Evolutionary conservation across 768 basidiomycete species (phyloP).

Genomic region (Paxillus ammoniavirescens): DNA sequence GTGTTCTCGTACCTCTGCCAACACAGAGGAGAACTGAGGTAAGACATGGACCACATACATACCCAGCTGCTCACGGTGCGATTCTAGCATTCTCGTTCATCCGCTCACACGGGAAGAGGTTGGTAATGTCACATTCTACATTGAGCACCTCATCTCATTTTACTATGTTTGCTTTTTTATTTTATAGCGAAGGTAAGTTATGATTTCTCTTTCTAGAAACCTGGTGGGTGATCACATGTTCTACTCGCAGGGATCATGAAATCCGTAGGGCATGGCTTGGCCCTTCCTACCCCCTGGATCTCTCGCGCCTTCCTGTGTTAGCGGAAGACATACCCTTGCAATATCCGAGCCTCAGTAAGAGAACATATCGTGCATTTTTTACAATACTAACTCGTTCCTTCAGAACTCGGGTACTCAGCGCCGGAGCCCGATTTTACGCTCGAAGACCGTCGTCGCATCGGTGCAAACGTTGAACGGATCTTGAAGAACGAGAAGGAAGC

Average conservation of each 20-base stretch:
- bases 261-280: slow-evolving; percentile 74
- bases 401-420: slow-evolving; percentile 73
- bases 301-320: slow-evolving; percentile 51
- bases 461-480: slow-evolving; percentile 58
- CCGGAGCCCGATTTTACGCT: slow-evolving; percentile 45
- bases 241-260: slow-evolving; percentile 59
- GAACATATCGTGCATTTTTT: background rate
- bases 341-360: slow-evolving; percentile 63
- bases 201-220: background rate
- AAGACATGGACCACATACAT: background rate
- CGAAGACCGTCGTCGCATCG: slow-evolving; percentile 61
- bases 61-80: background rate
- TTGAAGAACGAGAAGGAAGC: slow-evolving; percentile 65
- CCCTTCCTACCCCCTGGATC: slow-evolving; percentile 64
- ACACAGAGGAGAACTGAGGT: slow-evolving; percentile 72
- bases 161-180: slow-evolving; percentile 2
- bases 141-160: background rate
- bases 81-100: slow-evolving; percentile 65
- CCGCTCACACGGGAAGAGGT: slow-evolving; percentile 73
- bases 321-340: slow-evolving; percentile 60
- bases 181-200: slow-evolving; percentile 48
- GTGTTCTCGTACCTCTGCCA: slow-evolving; percentile 77
- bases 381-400: background rate
- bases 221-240: background rate
- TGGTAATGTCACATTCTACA: slow-evolving; percentile 16